Base-by-base conservation (phyloP, 2,329 filamentous ascomycete species). In the Scedosporium minutisporum region DNA sequence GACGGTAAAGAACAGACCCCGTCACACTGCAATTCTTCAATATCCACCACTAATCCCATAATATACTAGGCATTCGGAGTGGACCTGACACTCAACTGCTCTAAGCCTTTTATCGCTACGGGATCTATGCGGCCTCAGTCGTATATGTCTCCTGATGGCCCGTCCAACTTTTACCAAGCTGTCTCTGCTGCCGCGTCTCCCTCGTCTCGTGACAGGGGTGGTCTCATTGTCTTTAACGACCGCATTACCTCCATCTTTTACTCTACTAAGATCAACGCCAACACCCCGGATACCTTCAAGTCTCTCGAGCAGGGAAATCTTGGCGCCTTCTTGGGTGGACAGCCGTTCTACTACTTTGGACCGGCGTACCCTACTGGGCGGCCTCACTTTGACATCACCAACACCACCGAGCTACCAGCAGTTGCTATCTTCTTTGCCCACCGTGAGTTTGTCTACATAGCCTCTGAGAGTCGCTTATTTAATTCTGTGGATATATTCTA, bases 281-380 rank as follows among this genome's bases (percentile, higher is more conserved):
- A 87, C 72, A 77, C 80, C 1, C 75, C 87, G 58, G 85, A 87
- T 68, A 85, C 84, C 6, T 88, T 88, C 77, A 80, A 78, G 68
- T 77, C 80, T 1, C 74, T 74, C 14, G 85, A 88, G 71, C 76
- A 78, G 66, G 82, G 84, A 1, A 79, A 79, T 64, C 74, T 87
- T 0, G 85, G 85, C 42, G 76, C 78, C 63, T 82, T 87, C 69
- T 77, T 85, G 67, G 80, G 84, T 67, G 76, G 84, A 63, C 75
- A 79, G 44, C 83, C 85, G 0, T 79, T 82, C 67, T 87, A 86
- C 75, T 87, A 82, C 75, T 87, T 58, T 77, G 75, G 74, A 3
- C 72, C 81, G 0, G 71, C 77, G 0, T 72, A 71, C 12, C 77
- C 81, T 16, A 75, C 75, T 41, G 73, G 74, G 7, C 72, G 76